These are phyloP conservation scores for Talaromyces liani DNA, from an alignment of 495 filamentous ascomycete genomes.

Conservation along the genomic window DNA sequence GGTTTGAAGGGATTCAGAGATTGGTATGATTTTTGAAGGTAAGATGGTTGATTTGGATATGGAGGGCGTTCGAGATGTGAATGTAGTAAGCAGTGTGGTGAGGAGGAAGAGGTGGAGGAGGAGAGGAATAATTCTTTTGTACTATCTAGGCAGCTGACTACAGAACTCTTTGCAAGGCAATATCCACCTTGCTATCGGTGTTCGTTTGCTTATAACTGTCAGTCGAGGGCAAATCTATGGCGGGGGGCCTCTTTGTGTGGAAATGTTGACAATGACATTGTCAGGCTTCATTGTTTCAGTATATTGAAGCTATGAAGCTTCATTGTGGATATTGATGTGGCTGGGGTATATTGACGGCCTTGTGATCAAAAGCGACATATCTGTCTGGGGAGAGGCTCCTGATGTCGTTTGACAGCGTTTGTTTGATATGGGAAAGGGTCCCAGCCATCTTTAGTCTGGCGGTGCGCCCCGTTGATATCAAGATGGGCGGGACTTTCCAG, in stretches of 20 bases:
- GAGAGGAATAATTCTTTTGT: not conserved
- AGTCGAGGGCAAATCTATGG: not conserved
- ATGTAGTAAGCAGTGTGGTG: not conserved
- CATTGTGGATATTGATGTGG: not conserved
- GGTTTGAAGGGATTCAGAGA: not conserved
- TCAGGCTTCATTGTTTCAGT: not conserved
- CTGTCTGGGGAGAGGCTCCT: not conserved
- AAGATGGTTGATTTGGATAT: not conserved
- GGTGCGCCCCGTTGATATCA: not conserved
- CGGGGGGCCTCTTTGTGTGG: not conserved
- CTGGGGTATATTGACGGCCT: not conserved
- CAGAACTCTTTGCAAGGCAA: not conserved
- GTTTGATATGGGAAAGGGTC: not conserved
- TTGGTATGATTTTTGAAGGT: not conserved
- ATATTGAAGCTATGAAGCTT: not conserved
- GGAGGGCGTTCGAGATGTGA: not conserved
- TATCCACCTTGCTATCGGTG: not conserved
- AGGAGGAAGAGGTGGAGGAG: not conserved
- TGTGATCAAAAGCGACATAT: not conserved
- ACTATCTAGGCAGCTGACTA: not conserved
- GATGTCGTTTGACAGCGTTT: not conserved
- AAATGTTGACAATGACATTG: not conserved
- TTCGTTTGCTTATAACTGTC: not conserved
- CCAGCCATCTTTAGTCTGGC: not conserved
- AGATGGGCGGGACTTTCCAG: not conserved